Conservation (phyloP, 345 rosid species). For the Citrus hindsii region DNA sequence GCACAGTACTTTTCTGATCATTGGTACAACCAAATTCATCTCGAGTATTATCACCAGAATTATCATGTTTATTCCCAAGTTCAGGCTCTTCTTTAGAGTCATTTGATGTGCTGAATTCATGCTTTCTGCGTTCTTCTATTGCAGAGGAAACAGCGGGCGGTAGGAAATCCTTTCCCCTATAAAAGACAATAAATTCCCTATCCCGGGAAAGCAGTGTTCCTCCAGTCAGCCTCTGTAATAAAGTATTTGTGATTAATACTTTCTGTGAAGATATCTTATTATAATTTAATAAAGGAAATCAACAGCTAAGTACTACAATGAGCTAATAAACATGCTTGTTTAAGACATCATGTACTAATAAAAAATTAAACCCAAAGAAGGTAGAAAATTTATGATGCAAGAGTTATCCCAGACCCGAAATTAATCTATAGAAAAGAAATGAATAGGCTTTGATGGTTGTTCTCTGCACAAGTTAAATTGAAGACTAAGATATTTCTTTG, state of each 20-base stretch:
- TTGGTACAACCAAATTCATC: constrained; percentile 18
- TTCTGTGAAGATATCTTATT: not conserved
- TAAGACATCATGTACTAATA: not conserved
- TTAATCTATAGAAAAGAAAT: not conserved
- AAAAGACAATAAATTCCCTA: constrained; percentile 72
- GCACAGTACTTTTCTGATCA: constrained; percentile 20
- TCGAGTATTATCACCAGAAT: constrained; percentile 16
- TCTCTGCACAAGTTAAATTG: not conserved
- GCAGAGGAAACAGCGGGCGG: constrained; percentile 84
- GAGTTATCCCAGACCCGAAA: not conserved
- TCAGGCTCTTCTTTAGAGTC: constrained; percentile 22
- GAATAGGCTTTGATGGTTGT: not conserved
- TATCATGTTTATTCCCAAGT: constrained; percentile 9
- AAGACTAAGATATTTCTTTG: not conserved
- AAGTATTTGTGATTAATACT: constrained; percentile 24
- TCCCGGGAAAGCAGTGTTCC: constrained; percentile 81
- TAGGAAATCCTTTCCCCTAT: constrained; percentile 96
- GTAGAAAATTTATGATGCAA: not conserved
- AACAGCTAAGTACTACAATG: not conserved
- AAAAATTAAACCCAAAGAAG: not conserved
- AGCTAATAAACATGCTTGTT: too few relatives aligned
- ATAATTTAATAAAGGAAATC: not conserved
- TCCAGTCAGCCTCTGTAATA: constrained; percentile 84
- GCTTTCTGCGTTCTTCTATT: constrained; percentile 70
- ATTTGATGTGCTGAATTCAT: constrained; percentile 20